Conservation (phyloP, 495 filamentous ascomycete species). For the Clohesyomyces aquaticus region DNA sequence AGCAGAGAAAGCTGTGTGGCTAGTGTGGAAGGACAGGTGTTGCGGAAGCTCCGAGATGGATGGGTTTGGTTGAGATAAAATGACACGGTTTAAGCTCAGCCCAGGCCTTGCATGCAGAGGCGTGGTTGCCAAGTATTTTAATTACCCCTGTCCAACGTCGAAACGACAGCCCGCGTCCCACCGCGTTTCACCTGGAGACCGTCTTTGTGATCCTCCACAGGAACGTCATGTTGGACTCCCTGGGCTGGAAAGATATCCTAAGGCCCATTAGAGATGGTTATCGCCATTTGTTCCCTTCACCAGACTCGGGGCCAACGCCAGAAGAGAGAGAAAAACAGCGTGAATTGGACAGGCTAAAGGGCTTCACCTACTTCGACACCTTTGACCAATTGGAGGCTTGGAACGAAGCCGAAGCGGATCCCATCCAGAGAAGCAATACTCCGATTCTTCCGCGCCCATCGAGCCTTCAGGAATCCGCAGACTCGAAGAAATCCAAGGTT, state of each 20-base stretch:
- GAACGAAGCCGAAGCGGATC: constrained; percentile 45
- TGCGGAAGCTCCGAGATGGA: constrained; percentile 8
- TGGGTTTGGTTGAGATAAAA: neutral
- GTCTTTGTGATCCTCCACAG: neutral
- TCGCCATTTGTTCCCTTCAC: constrained; percentile 36
- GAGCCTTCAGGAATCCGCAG: neutral
- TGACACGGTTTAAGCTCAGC: constrained; percentile 29
- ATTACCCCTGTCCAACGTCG: constrained; percentile 13
- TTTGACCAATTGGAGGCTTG: constrained; percentile 48
- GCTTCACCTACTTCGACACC: constrained; percentile 46
- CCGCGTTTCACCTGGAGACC: neutral
- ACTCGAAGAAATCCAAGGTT: constrained; percentile 35
- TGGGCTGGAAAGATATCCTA: constrained; percentile 42
- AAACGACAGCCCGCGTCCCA: neutral
- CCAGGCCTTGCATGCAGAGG: constrained; percentile 24
- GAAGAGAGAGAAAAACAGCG: constrained; percentile 36
- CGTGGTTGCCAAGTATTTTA: neutral
- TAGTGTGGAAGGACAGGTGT: neutral
- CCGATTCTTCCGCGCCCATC: constrained; percentile 44
- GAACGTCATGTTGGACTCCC: constrained; percentile 4
- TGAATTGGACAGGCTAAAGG: constrained; percentile 39
- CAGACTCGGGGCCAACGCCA: constrained; percentile 35
- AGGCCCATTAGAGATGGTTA: constrained; percentile 41
- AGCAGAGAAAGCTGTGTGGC: neutral
- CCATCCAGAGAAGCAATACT: constrained; percentile 49